Evolutionary conservation across 352 stramenopile genomes (phyloP).

Genomic region (Pythium folliculosum): DNA sequence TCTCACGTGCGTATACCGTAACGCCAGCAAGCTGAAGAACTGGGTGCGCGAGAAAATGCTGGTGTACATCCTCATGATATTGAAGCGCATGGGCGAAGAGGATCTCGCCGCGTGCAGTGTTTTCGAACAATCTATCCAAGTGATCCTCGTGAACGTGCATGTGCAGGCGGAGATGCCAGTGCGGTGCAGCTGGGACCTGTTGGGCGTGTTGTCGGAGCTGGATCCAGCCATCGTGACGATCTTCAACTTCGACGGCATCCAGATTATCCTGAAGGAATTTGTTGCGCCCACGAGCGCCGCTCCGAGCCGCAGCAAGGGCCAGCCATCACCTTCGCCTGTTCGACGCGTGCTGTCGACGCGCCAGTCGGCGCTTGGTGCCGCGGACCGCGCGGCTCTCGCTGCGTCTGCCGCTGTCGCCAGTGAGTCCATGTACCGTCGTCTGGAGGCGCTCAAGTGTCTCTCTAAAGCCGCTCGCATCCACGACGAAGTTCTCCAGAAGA

Average conservation of each 20-base stretch:
- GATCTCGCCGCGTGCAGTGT: conserved; percentile 42
- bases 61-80: conserved; percentile 49
- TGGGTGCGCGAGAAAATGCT: conserved; percentile 47
- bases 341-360: conserved; percentile 21
- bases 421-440: conserved; percentile 31
- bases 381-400: conserved; percentile 15
- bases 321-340: conserved; percentile 1
- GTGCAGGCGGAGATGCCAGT: conserved; percentile 34
- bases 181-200: conserved; percentile 54
- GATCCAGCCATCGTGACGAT: conserved; percentile 58
- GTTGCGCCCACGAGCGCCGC: conserved; percentile 19
- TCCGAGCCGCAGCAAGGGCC: background rate
- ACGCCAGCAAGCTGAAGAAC: conserved; percentile 38
- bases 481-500: conserved; percentile 72
- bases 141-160: conserved; percentile 50
- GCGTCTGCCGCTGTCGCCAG: conserved; percentile 9
- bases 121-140: conserved; percentile 62
- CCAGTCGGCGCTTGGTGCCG: conserved; percentile 17
- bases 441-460: conserved; percentile 71
- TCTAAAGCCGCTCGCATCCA: conserved; percentile 51
- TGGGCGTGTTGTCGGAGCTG: conserved; percentile 54
- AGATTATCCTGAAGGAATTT: conserved; percentile 56
- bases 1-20: conserved; percentile 43
- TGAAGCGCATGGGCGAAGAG: conserved; percentile 60
- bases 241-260: conserved; percentile 65